Base-by-base conservation (phyloP, 169 alveolate genomes). In the Babesia ovis region DNA sequence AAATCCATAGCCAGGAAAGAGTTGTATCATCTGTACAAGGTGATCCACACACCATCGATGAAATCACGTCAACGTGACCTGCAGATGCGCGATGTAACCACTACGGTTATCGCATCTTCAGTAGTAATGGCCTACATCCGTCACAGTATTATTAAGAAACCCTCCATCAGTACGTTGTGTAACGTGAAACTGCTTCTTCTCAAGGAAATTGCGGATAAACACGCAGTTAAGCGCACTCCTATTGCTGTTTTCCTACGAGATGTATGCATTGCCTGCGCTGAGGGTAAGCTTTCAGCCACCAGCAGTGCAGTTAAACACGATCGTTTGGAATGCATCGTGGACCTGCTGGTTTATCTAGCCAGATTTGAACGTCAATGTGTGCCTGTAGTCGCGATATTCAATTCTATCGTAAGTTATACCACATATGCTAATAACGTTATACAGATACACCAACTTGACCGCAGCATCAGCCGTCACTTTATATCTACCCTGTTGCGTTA, bases 161-260 rank as follows among this genome's bases (percentile, higher is more conserved):
- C 76, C 29, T 61, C 23, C 57, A 72, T 71, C 37, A 12, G 41
- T 14, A 82, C 74, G 29, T 56, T 81, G 25, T 61, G 67, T 43
- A 54, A 70, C 50, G 37, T 64, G 27, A 81, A 72, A 56, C 58
- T 81, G 31, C 45, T 81, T 43, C 58, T 81, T 20, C 66, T 81
- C 39, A 81, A 72, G 57, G 67, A 72, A 20, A 81, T 81, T 16
- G 89, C 89, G 3, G 80, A 81, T 53, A 81, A 57, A 56, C 89
- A 81, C 25, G 46, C 89, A 9, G 85, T 64, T 22, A 81, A 81
- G 73, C 53, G 89, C 20, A 46, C 31, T 18, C 61, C 64, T 12
- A 81, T 81, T 20, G 73, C 70, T 3, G 31, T 81, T 8, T 55
- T 81, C 1, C 58, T 70, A 22, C 61, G 86, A 25, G 86, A 79